phyloP scores from a whole-genome alignment of 768 basidiomycete genomes.

The Terana coerulea region DNA sequence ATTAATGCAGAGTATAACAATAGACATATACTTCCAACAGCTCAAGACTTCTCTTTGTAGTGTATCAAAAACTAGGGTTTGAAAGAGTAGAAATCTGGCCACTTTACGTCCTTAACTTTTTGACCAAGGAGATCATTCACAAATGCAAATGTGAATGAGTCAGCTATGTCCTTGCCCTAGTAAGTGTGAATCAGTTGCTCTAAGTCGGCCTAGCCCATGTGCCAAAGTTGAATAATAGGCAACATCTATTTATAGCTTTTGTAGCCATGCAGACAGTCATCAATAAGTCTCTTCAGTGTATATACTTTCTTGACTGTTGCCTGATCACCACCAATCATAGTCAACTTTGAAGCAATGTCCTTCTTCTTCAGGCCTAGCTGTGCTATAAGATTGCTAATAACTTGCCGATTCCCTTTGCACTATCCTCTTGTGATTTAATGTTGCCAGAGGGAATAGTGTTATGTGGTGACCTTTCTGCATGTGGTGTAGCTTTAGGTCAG shows the following conservation, averaged over 20 bases:
- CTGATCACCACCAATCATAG: conserved; percentile 6
- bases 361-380: background rate
- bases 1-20: no score
- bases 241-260: conserved; percentile 1
- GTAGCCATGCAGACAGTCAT: background rate
- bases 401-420: background rate
- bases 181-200: conserved; percentile 3
- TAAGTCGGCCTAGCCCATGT: conserved; percentile 8
- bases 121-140: background rate
- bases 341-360: background rate
- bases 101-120: conserved; percentile 5
- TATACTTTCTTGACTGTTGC: conserved; percentile 2
- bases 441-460: background rate
- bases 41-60: background rate
- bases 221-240: conserved; percentile 6
- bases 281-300: background rate
- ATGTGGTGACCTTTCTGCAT: background rate
- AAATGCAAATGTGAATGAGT: background rate
- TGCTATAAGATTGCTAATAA: conserved; percentile 4
- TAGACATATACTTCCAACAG: background rate
- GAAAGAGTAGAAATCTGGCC: conserved; percentile 4
- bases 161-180: background rate
- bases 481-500: background rate
- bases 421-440: conserved; percentile 2
- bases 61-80: background rate